Evolutionary conservation across 345 rosid genomes (phyloP), one percentile per base, ranked within the genome.

Genomic region (Diplotaxis tenuifolia): DNA sequence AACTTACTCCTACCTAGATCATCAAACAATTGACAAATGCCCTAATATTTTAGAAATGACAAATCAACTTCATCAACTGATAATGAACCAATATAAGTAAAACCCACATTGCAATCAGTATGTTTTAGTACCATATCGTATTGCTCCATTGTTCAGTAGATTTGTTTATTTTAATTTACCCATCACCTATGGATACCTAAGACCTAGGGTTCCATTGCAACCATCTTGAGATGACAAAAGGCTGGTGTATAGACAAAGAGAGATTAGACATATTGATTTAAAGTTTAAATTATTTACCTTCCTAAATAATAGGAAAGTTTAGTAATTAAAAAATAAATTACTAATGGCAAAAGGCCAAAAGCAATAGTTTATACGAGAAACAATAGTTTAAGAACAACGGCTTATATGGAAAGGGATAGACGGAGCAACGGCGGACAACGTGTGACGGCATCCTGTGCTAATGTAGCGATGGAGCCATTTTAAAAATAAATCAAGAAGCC

Each of bases 361-460:
- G 9, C 20, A 59, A 21, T 25, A 6, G 19, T 45, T 45, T 45
- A 45, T 15, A 45, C 1, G 52, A 45, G 19, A 45, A 45, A 45
- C 52, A n/a, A 45, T 20, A 25, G 27, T 14, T 19, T 14, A 16
- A 27, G 29, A 25, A 45, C 38, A 72, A 9, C 16, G 22, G 3
- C 34, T 25, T 38, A 7, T 15, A 66, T 23, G 67, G 78, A 59
- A 74, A 67, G 54, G 62, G 62, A 49, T 58, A 58, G 62, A 67
- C 52, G 47, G n/a, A 1, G 55, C 36, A 57, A 73, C 20, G 77
- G 65, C 53, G 65, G 72, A 74, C 68, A 60, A 38, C 68, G 54
- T 74, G 68, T 75, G 62, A 67, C 68, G 62, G 62, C 78, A 59
- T 60, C 72, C 47, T 67, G 67, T 21, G 53, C 21, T 57, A 56